phyloP scores from a whole-genome alignment of 2,329 filamentous ascomycete species.

The Cladosporium cucumerinum region DNA sequence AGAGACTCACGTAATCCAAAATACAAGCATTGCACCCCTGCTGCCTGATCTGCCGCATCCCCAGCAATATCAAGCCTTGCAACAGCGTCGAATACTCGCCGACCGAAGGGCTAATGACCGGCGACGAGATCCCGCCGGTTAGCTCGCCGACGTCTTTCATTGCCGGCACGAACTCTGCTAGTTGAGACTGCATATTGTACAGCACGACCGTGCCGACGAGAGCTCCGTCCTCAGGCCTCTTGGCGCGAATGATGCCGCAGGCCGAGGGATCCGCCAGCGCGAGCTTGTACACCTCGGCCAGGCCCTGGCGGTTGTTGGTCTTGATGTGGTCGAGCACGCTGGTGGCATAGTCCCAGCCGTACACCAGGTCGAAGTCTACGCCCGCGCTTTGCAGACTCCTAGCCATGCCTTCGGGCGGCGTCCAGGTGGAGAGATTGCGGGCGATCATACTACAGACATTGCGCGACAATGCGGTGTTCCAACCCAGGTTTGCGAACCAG shows the following conservation, averaged over 20 bases:
- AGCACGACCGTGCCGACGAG: slow-evolving; percentile 77
- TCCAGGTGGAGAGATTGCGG: slow-evolving; percentile 68
- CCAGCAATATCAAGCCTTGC: slow-evolving; percentile 76
- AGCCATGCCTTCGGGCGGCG: slow-evolving; percentile 70
- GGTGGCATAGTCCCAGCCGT: slow-evolving; percentile 72
- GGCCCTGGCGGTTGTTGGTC: slow-evolving; percentile 69
- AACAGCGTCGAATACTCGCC: slow-evolving; percentile 68
- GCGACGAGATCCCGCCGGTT: slow-evolving; percentile 75
- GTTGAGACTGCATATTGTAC: slow-evolving; percentile 65
- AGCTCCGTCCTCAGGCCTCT: slow-evolving; percentile 62
- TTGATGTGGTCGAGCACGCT: slow-evolving; percentile 72
- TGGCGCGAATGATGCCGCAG: slow-evolving; percentile 80
- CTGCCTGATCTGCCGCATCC: slow-evolving; percentile 76
- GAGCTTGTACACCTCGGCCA: slow-evolving; percentile 74
- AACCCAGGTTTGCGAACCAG: slow-evolving; percentile 89
- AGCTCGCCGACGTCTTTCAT: slow-evolving; percentile 58
- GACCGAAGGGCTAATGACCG: slow-evolving; percentile 66
- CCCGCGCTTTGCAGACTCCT: slow-evolving; percentile 69
- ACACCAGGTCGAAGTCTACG: slow-evolving; percentile 78
- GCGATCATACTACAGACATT: slow-evolving; percentile 71
- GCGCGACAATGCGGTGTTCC: slow-evolving; percentile 68
- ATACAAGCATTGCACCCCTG: slow-evolving; percentile 71
- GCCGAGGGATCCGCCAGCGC: slow-evolving; percentile 68
- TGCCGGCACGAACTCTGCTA: slow-evolving; percentile 68
- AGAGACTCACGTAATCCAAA: slow-evolving; percentile 69